Evolutionary conservation across 257 asterid species (phyloP).

Genomic region (Jacaranda copaia): DNA sequence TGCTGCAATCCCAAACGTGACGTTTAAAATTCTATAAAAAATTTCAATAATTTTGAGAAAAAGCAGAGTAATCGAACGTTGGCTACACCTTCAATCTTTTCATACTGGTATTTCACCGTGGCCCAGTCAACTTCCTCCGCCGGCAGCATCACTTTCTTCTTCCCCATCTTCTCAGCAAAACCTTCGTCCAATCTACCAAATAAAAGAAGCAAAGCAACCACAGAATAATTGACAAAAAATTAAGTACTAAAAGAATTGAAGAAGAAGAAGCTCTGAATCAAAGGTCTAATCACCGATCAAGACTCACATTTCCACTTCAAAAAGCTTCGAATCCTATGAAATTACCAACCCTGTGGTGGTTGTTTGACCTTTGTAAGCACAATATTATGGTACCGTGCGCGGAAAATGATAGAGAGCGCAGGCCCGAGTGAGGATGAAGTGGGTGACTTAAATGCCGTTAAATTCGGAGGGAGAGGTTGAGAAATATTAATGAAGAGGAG

Average conservation of each 20-base stretch:
- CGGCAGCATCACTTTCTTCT: slow-evolving; percentile 82
- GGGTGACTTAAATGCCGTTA: slow-evolving; percentile 15
- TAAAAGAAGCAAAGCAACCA: background rate
- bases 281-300: slow-evolving; percentile 20
- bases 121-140: slow-evolving; percentile 76
- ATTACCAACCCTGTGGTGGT: background rate
- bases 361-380: background rate
- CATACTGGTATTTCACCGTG: slow-evolving; percentile 64
- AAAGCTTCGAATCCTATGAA: background rate
- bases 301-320: slow-evolving; percentile 21
- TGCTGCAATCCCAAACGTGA: slow-evolving; percentile 57
- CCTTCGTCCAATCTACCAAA: slow-evolving; percentile 9
- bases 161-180: slow-evolving; percentile 59
- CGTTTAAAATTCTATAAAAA: slow-evolving; percentile 9
- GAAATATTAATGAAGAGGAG: slow-evolving; percentile 6
- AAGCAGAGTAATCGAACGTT: background rate
- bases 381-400: background rate
- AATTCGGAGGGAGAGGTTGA: slow-evolving; percentile 28
- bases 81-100: slow-evolving; percentile 65
- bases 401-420: slow-evolving; percentile 31
- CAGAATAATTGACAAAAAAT: background rate
- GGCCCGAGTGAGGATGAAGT: slow-evolving; percentile 13
- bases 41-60: background rate
- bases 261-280: background rate
- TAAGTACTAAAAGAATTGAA: background rate